A percentile compares a stretch with the other conserved stretches of the same genome.
phyloP scores from a whole-genome alignment of 495 filamentous ascomycete genomes.

The Durotheca rogersii region DNA sequence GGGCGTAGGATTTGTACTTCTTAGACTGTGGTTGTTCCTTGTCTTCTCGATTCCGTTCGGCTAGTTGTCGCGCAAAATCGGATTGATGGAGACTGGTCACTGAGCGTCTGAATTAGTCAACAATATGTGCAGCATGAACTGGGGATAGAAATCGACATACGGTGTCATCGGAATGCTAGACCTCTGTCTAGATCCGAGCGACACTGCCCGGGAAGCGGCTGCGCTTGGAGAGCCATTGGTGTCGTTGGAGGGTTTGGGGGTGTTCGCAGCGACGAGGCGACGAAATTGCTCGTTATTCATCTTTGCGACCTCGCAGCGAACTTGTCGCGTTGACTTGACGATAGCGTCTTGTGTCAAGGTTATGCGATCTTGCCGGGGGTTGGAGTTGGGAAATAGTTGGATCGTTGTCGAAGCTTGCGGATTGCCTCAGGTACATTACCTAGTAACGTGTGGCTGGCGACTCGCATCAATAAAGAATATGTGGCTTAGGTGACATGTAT shows the following conservation, averaged over 20 bases:
- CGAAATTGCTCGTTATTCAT: conserved; percentile 99
- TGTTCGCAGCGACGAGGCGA: conserved; percentile 65
- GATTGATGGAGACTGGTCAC: conserved; percentile 54
- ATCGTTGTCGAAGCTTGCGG: no score
- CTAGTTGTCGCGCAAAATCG: conserved; percentile 84
- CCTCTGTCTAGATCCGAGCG: conserved; percentile 65
- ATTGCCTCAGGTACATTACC: no score
- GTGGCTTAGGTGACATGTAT: no score
- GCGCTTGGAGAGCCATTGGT: conserved; percentile 41
- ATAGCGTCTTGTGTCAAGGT: no score
- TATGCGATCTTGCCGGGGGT: not conserved
- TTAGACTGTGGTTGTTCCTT: conserved; percentile 51
- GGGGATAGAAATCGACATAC: conserved; percentile 44
- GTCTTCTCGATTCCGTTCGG: conserved; percentile 65
- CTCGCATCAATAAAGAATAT: no score
- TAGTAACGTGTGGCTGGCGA: no score
- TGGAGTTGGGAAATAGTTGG: no score
- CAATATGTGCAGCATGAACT: conserved; percentile 2
- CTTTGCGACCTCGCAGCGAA: not conserved
- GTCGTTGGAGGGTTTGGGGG: conserved; percentile 38
- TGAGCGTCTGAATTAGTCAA: conserved; percentile 61
- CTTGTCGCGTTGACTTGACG: not conserved
- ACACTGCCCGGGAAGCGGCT: conserved; percentile 35
- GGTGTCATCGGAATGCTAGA: conserved; percentile 87
- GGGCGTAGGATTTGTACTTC: conserved; percentile 75